A percentile compares a stretch with the other conserved stretches of the same genome.
phyloP scores from a whole-genome alignment of 2,329 filamentous ascomycete species.

The Colletotrichum sp. region DNA sequence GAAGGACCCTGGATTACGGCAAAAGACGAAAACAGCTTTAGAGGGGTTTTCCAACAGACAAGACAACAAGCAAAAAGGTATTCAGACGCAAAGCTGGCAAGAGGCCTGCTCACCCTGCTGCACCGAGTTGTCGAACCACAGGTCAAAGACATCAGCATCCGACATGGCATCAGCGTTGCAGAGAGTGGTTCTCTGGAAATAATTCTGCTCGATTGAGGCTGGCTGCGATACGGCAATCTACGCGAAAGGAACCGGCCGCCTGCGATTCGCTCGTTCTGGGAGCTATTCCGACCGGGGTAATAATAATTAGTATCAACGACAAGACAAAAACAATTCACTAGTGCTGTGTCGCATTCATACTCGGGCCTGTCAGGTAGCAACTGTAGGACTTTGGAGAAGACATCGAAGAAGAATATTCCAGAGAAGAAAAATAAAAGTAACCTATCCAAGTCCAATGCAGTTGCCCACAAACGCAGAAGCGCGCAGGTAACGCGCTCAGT shows the following conservation, averaged over 20 bases:
- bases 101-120: slow-evolving; percentile 10
- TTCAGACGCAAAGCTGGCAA: slow-evolving; percentile 2
- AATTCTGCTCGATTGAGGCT: neutral
- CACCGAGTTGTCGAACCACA: slow-evolving; percentile 3
- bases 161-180: neutral
- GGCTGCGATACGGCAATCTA: neutral
- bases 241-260: neutral
- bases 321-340: neutral
- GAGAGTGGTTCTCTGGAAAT: neutral
- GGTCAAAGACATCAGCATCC: slow-evolving; percentile 2
- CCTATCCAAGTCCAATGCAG: neutral
- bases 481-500: neutral
- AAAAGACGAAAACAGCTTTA: neutral
- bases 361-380: neutral
- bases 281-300: neutral
- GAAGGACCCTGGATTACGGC: neutral
- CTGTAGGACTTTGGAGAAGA: neutral
- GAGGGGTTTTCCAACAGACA: neutral
- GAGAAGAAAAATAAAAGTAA: neutral
- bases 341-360: neutral
- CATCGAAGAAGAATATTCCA: neutral
- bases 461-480: neutral
- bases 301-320: neutral
- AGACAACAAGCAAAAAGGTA: neutral
- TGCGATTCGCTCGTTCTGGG: neutral